Evolutionary conservation across 148 eudicot genomes (phyloP).

Genomic region (Persicaria maculosa): DNA sequence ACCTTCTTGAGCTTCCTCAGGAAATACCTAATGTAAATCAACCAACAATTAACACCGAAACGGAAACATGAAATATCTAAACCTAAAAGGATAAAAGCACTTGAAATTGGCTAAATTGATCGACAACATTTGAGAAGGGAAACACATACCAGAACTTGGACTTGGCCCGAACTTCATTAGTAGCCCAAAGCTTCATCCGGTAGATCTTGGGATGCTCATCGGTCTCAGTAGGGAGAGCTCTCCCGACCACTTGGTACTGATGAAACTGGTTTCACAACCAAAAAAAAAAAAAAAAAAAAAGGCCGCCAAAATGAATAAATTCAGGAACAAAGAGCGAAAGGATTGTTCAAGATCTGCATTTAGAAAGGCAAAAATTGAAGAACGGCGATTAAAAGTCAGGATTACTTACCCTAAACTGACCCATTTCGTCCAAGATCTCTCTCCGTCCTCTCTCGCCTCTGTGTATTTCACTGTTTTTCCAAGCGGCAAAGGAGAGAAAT

Average conservation of each 20-base stretch:
- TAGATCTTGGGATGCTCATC: constrained; percentile 81
- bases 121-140: neutral
- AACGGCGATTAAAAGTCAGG: neutral
- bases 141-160: constrained; percentile 74
- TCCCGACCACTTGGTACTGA: constrained; percentile 85
- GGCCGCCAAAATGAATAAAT: neutral
- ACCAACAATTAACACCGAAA: neutral
- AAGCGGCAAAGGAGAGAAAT: constrained; percentile 8
- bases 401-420: constrained; percentile 1
- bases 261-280: constrained; percentile 41
- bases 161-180: constrained; percentile 89
- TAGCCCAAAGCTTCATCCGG: constrained; percentile 94
- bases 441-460: neutral
- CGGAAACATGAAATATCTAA: neutral
- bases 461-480: neutral
- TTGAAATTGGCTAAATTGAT: neutral
- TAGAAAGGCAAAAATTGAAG: neutral
- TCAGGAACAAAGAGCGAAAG: neutral
- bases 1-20: constrained; percentile 98
- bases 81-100: neutral
- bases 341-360: neutral
- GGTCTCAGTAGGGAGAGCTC: constrained; percentile 66
- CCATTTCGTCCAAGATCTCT: constrained; percentile 2
- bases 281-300: neutral
- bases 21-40: constrained; percentile 48